A percentile compares a stretch with the other conserved stretches of the same genome.
phyloP scores from a whole-genome alignment of 2,329 filamentous ascomycete genomes.

The Claviceps pazoutovae region DNA sequence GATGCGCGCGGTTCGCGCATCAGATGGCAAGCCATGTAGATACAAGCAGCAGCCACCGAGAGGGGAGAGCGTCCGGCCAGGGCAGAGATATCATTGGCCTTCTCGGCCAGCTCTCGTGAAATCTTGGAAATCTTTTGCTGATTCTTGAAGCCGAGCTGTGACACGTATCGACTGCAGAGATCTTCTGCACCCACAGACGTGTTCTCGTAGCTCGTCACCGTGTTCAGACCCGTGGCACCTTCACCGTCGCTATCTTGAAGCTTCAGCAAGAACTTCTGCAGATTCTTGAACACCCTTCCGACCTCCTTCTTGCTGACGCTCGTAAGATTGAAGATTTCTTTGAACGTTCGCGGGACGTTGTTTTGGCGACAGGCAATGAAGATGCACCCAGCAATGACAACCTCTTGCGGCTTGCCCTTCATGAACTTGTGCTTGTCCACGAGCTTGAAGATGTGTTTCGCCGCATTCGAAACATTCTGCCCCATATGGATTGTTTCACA shows the following conservation, averaged over 20 bases:
- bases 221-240: slow-evolving; percentile 33
- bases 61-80: slow-evolving; percentile 87
- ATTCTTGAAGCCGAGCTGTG: slow-evolving; percentile 59
- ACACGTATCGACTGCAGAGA: slow-evolving; percentile 82
- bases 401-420: slow-evolving; percentile 90
- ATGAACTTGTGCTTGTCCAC: slow-evolving; percentile 86
- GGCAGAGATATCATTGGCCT: slow-evolving; percentile 63
- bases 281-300: slow-evolving; percentile 81
- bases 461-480: slow-evolving; percentile 69
- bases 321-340: slow-evolving; percentile 86
- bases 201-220: slow-evolving; percentile 55
- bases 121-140: slow-evolving; percentile 65
- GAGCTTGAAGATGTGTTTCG: slow-evolving; percentile 91
- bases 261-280: slow-evolving; percentile 77
- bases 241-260: slow-evolving; percentile 46
- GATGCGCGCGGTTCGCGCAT: slow-evolving; percentile 65
- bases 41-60: slow-evolving; percentile 86
- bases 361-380: slow-evolving; percentile 94
- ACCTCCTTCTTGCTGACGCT: slow-evolving; percentile 96
- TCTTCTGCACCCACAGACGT: slow-evolving; percentile 72
- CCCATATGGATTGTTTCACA: slow-evolving; percentile 77
- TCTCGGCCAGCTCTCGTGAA: slow-evolving; percentile 62
- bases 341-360: slow-evolving; percentile 75
- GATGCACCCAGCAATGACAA: slow-evolving; percentile 89
- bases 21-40: slow-evolving; percentile 87